Evolutionary conservation across 441 rosid genomes (phyloP), one percentile per base, ranked within the genome.

Genomic region (Adansonia grandidieri): DNA sequence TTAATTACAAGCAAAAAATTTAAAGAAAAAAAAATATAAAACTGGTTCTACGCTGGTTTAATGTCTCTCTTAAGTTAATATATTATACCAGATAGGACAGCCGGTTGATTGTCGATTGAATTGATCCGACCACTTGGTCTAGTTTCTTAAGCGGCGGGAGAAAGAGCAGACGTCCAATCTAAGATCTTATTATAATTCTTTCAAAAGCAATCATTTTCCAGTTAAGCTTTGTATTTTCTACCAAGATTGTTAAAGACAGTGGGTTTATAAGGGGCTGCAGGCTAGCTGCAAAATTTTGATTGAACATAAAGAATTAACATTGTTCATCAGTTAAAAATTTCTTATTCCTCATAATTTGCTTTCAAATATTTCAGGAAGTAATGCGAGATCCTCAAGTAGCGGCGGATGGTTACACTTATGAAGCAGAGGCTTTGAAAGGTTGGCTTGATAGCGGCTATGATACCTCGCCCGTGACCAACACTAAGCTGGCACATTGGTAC

Each of bases 281-380:
- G 28, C 65, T 2, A 58, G 24, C 45, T 53, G 50, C 32, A 20
- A n/a, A 44, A 13, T 8, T 13, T 47, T 19, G 28, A 78, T 28
- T 62, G 37, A 19, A 32, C 37, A 32, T 6, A 14, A 63, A 32
- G 47, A 14, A 11, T 2, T 32, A 32, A 51, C 22, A 48, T 13
- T 28, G 61, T 51, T 51, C 19, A 10, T 56, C 53, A 11, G 40
- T 56, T 73, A 44, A 73, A 73, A 32, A 32, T 32, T 32, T 56
- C 53, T 13, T 14, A 1, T 40, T 51, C 17, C 53, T 53, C 11
- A 32, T 32, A 77, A 47, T 51, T 70, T 73, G 65, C 37, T 32
- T 14, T 67, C 22, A 19, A 32, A 86, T 77, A 78, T 28, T 79
- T 77, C 85, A 96, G 99, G 99, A 96, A 89, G 90, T 96, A 51